phyloP scores from a whole-genome alignment of 1,284 basidiomycete genomes.

The Phlebopus sp. region DNA sequence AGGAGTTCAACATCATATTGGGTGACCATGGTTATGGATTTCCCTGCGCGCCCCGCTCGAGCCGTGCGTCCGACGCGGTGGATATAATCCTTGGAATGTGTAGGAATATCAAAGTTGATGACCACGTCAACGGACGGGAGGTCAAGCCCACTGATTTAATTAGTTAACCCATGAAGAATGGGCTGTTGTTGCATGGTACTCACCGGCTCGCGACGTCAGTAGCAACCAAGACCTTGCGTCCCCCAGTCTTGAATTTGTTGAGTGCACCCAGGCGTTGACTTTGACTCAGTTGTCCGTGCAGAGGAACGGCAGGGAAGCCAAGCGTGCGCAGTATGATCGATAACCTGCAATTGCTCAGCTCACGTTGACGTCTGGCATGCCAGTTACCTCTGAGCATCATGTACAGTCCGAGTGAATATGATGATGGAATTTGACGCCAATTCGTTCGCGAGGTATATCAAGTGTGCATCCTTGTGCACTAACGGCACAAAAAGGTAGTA shows the following conservation, averaged over 20 bases:
- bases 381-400: conserved; percentile 81
- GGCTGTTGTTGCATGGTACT: conserved; percentile 23
- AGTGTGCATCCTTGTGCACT: conserved; percentile 89
- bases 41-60: conserved; percentile 92
- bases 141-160: conserved; percentile 75
- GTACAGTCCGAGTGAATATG: conserved; percentile 94
- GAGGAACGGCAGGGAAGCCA: conserved; percentile 92
- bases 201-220: conserved; percentile 96
- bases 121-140: conserved; percentile 96
- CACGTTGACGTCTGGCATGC: not conserved
- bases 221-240: conserved; percentile 88
- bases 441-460: conserved; percentile 88
- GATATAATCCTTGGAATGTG: conserved; percentile 99
- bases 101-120: conserved; percentile 98
- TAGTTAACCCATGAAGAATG: conserved; percentile 4
- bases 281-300: conserved; percentile 95
- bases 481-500: conserved; percentile 96
- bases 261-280: conserved; percentile 93
- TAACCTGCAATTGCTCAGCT: conserved; percentile 48
- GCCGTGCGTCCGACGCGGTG: conserved; percentile 98
- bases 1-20: conserved; percentile 98
- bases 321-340: conserved; percentile 89
- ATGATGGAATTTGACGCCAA: conserved; percentile 93
- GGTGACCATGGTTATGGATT: conserved; percentile 94
- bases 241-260: conserved; percentile 95